phyloP scores from a whole-genome alignment of 768 basidiomycete species.

The Leccinum arenicola region DNA sequence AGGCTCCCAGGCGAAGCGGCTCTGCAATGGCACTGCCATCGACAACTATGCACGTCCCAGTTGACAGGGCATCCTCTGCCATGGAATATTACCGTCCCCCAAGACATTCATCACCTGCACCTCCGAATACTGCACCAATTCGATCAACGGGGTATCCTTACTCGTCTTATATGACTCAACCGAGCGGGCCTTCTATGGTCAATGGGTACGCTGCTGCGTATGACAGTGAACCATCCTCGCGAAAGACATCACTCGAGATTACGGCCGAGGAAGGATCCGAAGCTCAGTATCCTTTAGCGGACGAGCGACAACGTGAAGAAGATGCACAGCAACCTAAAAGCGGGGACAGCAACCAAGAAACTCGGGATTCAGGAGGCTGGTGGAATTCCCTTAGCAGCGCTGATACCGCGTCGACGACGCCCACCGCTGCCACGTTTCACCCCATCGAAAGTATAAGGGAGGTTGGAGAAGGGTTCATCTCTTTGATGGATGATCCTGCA shows the following conservation, averaged over 20 bases:
- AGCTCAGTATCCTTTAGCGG: not conserved
- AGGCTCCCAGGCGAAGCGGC: constrained; percentile 57
- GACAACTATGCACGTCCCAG: constrained; percentile 45
- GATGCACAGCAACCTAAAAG: not conserved
- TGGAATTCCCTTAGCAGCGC: constrained; percentile 55
- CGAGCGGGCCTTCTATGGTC: constrained; percentile 25
- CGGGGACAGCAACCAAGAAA: constrained; percentile 33
- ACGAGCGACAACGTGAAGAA: constrained; percentile 8
- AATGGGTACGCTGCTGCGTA: constrained; percentile 39
- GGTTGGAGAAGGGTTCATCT: constrained; percentile 66
- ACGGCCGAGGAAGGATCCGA: constrained; percentile 27
- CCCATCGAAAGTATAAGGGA: constrained; percentile 45
- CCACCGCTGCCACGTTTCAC: constrained; percentile 67
- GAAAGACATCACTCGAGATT: constrained; percentile 31
- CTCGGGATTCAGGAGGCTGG: constrained; percentile 49
- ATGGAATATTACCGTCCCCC: constrained; percentile 62
- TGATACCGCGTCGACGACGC: constrained; percentile 56
- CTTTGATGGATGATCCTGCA: constrained; percentile 69
- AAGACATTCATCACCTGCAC: constrained; percentile 51
- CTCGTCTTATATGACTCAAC: constrained; percentile 29
- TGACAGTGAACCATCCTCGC: constrained; percentile 30
- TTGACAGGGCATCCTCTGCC: constrained; percentile 76
- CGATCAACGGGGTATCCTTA: constrained; percentile 32
- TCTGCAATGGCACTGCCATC: constrained; percentile 65
- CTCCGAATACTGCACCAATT: constrained; percentile 54